phyloP scores from a whole-genome alignment of 768 basidiomycete genomes.

The Scleroderma bovista region DNA sequence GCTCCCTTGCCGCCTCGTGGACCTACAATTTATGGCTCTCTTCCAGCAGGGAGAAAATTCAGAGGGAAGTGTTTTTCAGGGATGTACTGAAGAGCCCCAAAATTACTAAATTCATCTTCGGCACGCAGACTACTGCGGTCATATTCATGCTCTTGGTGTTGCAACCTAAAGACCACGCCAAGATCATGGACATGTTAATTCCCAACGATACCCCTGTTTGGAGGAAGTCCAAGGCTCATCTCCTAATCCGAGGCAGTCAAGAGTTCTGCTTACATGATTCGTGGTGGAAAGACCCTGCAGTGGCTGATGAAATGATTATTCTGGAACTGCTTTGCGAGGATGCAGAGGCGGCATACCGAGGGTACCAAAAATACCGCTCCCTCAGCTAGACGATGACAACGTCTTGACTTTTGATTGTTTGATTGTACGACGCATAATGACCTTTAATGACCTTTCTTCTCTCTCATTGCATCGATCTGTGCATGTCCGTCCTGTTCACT shows the following conservation, averaged over 20 bases:
- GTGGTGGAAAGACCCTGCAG: background rate
- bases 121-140: conserved; percentile 3
- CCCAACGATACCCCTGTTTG: conserved; percentile 6
- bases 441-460: background rate
- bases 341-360: background rate
- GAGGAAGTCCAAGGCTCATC: background rate
- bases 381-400: background rate
- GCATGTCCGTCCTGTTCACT: background rate
- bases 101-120: background rate
- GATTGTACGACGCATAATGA: background rate
- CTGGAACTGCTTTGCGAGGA: background rate
- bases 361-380: background rate
- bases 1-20: conserved; percentile 29
- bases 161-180: background rate
- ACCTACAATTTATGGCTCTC: conserved; percentile 25
- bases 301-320: background rate
- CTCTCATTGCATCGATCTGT: background rate
- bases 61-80: conserved; percentile 18
- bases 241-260: background rate
- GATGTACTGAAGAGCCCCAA: conserved; percentile 11
- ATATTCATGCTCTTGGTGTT: conserved; percentile 3
- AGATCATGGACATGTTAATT: conserved; percentile 3
- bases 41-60: conserved; percentile 19
- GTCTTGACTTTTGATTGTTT: background rate
- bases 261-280: background rate